Percentiles rank a stretch among this genome's conserved stretches.
Conservation (phyloP, 176 grass and related monocot genomes). For the Eremochloa ophiuroides region DNA sequence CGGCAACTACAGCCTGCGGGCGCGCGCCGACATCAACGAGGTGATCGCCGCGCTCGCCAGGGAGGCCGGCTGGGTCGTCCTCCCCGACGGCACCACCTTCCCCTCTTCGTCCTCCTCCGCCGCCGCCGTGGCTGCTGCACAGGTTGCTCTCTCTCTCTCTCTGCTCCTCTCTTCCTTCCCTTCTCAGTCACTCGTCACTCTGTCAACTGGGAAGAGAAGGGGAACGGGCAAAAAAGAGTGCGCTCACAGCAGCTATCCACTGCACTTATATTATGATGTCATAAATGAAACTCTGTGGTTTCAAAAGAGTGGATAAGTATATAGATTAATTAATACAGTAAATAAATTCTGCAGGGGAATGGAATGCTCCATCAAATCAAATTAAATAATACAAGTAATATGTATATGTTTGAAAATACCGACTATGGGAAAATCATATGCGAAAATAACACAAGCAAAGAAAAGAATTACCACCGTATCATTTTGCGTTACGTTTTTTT, state of each 20-base stretch:
- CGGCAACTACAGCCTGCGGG: slow-evolving; percentile 81
- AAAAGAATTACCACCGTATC: not conserved
- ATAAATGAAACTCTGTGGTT: not conserved
- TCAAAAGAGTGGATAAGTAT: not conserved
- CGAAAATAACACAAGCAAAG: not conserved
- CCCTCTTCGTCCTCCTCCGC: slow-evolving; percentile 15
- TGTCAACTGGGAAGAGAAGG: not conserved
- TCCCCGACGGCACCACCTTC: slow-evolving; percentile 82
- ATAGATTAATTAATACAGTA: too few relatives aligned
- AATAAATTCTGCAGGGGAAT: not conserved
- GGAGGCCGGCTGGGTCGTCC: slow-evolving; percentile 68
- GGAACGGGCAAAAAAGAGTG: not conserved
- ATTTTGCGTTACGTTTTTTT: not conserved
- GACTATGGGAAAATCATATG: too few relatives aligned
- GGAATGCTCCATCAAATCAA: not conserved
- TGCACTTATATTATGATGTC: not conserved
- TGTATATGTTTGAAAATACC: not conserved
- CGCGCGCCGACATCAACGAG: slow-evolving; percentile 76
- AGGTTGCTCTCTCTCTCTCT: slow-evolving; percentile 12
- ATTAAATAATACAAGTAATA: not conserved
- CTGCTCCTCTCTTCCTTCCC: not conserved
- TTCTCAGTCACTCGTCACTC: not conserved
- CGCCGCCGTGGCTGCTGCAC: not conserved
- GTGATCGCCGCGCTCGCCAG: slow-evolving; percentile 55
- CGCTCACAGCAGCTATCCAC: not conserved